These are phyloP conservation scores for Collybia mongolica DNA, from an alignment of 768 basidiomycete species.

Conservation along the genomic window DNA sequence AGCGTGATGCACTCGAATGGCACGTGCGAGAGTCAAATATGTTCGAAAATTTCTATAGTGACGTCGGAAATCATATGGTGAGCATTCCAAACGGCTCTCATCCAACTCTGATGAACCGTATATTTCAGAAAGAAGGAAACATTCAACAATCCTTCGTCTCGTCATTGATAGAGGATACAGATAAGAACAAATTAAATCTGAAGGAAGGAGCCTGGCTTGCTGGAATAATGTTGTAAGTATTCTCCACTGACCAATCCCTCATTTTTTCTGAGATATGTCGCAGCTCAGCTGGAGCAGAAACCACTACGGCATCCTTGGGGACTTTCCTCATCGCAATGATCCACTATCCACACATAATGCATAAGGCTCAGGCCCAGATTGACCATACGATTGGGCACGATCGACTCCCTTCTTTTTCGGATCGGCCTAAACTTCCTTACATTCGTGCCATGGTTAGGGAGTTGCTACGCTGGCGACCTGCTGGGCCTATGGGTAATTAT, in stretches of 20 bases:
- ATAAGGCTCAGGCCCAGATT: constrained; percentile 1
- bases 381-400: not conserved
- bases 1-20: constrained; percentile 1
- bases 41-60: constrained; percentile 1
- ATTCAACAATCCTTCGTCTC: not conserved
- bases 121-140: not conserved
- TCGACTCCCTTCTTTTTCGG: not conserved
- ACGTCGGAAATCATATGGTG: not conserved
- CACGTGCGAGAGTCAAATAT: not conserved
- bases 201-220: constrained; percentile 1
- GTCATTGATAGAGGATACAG: not conserved
- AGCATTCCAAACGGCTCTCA: not conserved
- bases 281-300: constrained; percentile 2
- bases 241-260: too few relatives aligned
- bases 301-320: not conserved
- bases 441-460: not conserved
- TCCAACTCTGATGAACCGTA: not conserved
- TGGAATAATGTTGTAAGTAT: constrained; percentile 1
- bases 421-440: not conserved
- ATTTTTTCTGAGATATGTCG: not conserved
- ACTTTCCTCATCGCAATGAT: not conserved
- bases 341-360: constrained; percentile 2
- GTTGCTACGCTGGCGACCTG: constrained; percentile 2
- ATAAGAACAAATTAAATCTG: not conserved
- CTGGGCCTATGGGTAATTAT: constrained; percentile 1